Conservation (phyloP, 2,329 filamentous ascomycete species). For the Paraphoma sp. region DNA sequence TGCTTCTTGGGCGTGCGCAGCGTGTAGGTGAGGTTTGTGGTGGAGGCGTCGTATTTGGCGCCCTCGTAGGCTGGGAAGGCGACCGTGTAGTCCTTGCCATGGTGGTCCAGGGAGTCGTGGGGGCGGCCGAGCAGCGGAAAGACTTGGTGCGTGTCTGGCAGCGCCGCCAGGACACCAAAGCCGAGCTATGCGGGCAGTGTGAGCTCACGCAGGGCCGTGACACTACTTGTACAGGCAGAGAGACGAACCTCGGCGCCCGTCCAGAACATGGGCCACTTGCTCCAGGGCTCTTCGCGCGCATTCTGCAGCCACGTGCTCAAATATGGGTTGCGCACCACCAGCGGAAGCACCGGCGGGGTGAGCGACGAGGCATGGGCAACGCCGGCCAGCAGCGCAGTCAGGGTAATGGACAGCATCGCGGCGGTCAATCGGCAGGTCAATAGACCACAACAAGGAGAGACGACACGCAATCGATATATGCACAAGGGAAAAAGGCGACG, state of each 20-base stretch:
- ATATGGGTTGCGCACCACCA: conserved; percentile 60
- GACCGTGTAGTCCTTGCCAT: conserved; percentile 59
- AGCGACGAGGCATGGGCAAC: conserved; percentile 59
- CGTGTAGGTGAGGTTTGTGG: conserved; percentile 71
- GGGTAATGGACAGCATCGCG: conserved; percentile 36
- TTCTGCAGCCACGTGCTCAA: conserved; percentile 64
- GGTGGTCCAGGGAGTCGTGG: conserved; percentile 64
- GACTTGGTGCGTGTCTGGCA: conserved; percentile 65
- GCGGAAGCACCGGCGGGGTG: conserved; percentile 60
- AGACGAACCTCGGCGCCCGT: conserved; percentile 67
- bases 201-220: conserved; percentile 7
- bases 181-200: conserved; percentile 56
- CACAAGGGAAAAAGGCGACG: conserved; percentile 4
- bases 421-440: conserved; percentile 1
- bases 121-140: conserved; percentile 71
- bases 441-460: background rate
- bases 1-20: conserved; percentile 56
- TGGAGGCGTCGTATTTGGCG: conserved; percentile 71
- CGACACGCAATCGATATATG: background rate
- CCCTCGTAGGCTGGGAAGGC: conserved; percentile 66
- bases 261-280: conserved; percentile 86
- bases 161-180: conserved; percentile 67
- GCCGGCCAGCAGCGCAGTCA: conserved; percentile 50
- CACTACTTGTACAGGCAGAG: background rate
- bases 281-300: conserved; percentile 78